Evolutionary conservation across 2,329 filamentous ascomycete species (phyloP).

Genomic region (Colletotrichum sp.): DNA sequence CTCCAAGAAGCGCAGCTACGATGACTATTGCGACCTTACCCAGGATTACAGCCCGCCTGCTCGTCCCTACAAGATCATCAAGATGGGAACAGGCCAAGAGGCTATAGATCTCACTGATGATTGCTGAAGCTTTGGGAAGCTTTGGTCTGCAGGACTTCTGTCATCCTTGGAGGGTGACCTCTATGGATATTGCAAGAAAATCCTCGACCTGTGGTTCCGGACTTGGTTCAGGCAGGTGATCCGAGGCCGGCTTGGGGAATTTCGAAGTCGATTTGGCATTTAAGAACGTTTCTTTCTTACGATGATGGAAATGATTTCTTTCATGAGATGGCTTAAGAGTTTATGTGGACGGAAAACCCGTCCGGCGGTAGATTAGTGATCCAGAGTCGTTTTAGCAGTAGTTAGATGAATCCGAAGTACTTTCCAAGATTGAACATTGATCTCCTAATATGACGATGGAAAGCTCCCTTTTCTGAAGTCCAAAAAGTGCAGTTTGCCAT

Average conservation of each 20-base stretch:
- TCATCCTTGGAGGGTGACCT: neutral
- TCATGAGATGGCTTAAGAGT: neutral
- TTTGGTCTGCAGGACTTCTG: neutral
- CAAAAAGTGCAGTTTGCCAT: neutral
- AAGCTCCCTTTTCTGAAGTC: neutral
- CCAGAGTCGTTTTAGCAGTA: neutral
- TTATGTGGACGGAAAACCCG: neutral
- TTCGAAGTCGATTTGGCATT: neutral
- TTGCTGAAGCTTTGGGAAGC: neutral
- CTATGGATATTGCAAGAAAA: neutral
- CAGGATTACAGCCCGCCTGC: constrained; percentile 1
- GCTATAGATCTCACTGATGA: constrained; percentile 20
- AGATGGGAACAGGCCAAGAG: neutral
- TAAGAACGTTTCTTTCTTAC: neutral
- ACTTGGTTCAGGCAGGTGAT: neutral
- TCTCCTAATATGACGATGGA: neutral
- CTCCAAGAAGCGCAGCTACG: constrained; percentile 29
- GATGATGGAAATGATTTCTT: neutral
- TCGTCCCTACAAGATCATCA: constrained; percentile 13
- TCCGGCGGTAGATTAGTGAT: neutral
- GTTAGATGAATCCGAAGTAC: neutral
- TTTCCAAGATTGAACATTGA: neutral
- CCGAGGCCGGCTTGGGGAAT: neutral
- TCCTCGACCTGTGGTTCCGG: neutral
- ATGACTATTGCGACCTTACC: constrained; percentile 31